Conservation (phyloP, 2,329 filamentous ascomycete species). For the Colletotrichum horii region DNA sequence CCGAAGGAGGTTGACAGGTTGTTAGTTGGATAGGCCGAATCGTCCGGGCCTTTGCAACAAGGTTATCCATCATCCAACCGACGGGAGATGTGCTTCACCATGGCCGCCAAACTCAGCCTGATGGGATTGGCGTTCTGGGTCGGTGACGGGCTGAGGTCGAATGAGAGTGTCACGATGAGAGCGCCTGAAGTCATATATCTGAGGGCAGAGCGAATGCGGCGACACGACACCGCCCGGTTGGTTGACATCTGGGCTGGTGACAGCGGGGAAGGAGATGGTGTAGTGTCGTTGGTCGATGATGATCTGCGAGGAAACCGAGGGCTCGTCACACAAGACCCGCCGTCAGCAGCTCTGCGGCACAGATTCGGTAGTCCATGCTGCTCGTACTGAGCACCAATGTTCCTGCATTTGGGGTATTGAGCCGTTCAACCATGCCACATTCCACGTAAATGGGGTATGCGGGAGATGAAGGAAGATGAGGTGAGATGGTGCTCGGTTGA, state of each 20-base stretch:
- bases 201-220: not conserved
- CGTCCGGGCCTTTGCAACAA: not conserved
- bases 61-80: not conserved
- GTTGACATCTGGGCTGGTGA: not conserved
- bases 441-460: not conserved
- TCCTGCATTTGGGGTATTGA: slow-evolving; percentile 1
- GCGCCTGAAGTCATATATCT: not conserved
- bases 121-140: not conserved
- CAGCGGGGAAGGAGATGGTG: slow-evolving; percentile 2
- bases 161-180: not conserved
- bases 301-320: slow-evolving; percentile 11
- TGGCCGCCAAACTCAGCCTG: not conserved
- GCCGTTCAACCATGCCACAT: not conserved
- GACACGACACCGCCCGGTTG: not conserved
- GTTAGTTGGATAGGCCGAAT: not conserved
- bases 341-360: slow-evolving; percentile 9
- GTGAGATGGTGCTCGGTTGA: not conserved
- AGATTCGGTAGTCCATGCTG: slow-evolving; percentile 1
- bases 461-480: not conserved
- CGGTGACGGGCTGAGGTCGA: not conserved
- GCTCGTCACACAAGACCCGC: slow-evolving; percentile 7
- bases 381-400: not conserved
- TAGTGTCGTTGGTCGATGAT: not conserved
- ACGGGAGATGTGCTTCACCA: not conserved
- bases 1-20: not conserved